These are phyloP conservation scores for Botrytis fragariae DNA, from an alignment of 2,329 filamentous ascomycete genomes.

Conservation along the genomic window DNA sequence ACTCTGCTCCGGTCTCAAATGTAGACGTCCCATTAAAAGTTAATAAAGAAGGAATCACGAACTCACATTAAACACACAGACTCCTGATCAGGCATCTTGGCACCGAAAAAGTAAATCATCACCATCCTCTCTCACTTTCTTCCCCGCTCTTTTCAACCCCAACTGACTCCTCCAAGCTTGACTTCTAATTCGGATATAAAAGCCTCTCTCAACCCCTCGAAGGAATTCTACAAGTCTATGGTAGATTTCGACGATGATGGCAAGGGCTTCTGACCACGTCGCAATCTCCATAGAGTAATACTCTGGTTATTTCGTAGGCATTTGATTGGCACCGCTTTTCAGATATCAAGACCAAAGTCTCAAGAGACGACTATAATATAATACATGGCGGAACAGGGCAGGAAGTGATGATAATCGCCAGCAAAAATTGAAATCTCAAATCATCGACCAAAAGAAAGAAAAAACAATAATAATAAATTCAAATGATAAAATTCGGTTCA, in stretches of 20 bases:
- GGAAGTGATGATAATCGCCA: not conserved
- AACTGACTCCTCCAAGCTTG: not conserved
- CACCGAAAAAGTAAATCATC: not conserved
- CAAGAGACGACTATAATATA: not conserved
- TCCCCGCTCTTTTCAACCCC: too few relatives aligned
- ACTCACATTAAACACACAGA: not conserved
- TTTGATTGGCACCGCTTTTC: not conserved
- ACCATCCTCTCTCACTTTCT: not conserved
- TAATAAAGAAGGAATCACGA: not conserved
- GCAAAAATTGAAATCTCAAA: not conserved
- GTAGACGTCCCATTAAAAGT: too few relatives aligned
- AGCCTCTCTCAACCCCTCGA: not conserved
- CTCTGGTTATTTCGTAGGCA: accelerated
- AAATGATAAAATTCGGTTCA: too few relatives aligned
- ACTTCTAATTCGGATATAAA: not conserved
- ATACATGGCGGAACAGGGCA: not conserved
- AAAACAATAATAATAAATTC: not conserved
- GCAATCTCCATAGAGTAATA: not conserved
- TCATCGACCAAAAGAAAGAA: not conserved
- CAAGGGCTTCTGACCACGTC: not conserved
- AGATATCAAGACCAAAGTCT: not conserved
- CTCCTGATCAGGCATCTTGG: not conserved
- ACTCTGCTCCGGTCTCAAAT: not conserved
- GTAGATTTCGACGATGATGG: too few relatives aligned
- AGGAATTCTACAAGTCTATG: not conserved